Evolutionary conservation across 352 stramenopile genomes (phyloP).

Genomic region (Pythium sukuiense): DNA sequence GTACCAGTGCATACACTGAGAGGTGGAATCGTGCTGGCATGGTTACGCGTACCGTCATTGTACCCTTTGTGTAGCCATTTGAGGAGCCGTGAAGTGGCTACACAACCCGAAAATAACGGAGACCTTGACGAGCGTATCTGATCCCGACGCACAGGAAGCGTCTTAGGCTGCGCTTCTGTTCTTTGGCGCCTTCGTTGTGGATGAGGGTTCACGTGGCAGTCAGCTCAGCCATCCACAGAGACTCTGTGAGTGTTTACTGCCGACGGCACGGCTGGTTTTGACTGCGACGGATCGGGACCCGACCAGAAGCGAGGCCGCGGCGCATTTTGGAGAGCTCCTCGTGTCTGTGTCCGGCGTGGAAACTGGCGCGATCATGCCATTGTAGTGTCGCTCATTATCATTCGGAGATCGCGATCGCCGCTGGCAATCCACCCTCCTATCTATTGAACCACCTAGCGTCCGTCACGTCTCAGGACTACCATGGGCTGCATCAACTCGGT

Average conservation of each 20-base stretch:
- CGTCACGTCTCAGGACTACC: background rate
- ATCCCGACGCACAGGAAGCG: constrained; percentile 2
- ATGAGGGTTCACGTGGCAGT: background rate
- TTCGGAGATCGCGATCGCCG: constrained; percentile 13
- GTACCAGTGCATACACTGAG: too few relatives aligned
- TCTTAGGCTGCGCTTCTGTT: constrained; percentile 1
- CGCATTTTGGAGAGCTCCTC: background rate
- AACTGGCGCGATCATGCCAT: background rate
- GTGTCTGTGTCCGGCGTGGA: background rate
- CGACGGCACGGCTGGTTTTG: background rate
- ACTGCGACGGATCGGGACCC: background rate
- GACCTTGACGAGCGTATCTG: constrained; percentile 2
- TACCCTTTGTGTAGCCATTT: constrained; percentile 1
- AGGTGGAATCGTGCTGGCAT: background rate
- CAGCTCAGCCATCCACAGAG: background rate
- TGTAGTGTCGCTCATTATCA: constrained; percentile 1
- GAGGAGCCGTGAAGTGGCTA: background rate
- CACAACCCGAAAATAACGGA: constrained; percentile 4
- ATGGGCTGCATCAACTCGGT: constrained; percentile 75
- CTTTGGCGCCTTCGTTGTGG: background rate
- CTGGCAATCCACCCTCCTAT: background rate
- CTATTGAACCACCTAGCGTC: too few relatives aligned
- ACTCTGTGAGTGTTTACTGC: background rate
- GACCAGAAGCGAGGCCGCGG: constrained; percentile 12
- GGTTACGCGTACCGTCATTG: background rate